Base-by-base conservation (phyloP, 2,329 filamentous ascomycete genomes). In the Polytolypa hystricis region DNA sequence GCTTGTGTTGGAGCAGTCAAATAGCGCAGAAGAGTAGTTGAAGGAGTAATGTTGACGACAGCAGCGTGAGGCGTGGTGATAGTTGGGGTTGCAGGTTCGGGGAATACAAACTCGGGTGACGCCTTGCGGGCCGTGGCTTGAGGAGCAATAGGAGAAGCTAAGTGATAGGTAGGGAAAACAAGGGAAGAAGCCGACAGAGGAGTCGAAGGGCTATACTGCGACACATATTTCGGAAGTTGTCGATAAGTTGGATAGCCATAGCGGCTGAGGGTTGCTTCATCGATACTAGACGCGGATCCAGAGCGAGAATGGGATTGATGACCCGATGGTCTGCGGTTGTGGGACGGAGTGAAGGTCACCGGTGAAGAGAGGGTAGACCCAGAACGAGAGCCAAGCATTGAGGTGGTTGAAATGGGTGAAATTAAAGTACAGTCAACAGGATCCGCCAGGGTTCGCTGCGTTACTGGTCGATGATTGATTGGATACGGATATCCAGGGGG, bases 201-300 rank as follows among this genome's bases (percentile, higher is more conserved):
- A 16, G 54, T 56, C 12, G 57, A 55, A 23, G 60, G 55, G n/a
- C 59, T 55, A n/a, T 53, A 52, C 35, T 66, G 60, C 11, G 57
- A 43, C 39, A 67, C 57, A 46, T 73, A 75, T 46, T 61, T 65
- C 20, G 82, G 79, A 57, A 85, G 70, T 50, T 82, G 79, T 40
- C 81, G 79, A 61, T 91, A 93, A 31, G 82, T 83, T n/a, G 85
- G 81, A 63, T 84, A 93, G 42, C 79, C 81, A 61, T 79, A 89
- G 47, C 77, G 78, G 49, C 72, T 76, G 38, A 84, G 63, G 23
- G 74, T 68, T 41, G 67, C 65, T 45, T 74, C 73, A 47, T 87
- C 81, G 30, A 87, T 67, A 50, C 73, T 77, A 50, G 75, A 77
- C 30, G 71, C 74, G 14, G 82, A 85, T 7, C 73, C 70, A 30